Evolutionary conservation across 1,284 basidiomycete species (phyloP), one percentile per base, ranked within the genome.

Genomic region (Rhodotorula sp.): DNA sequence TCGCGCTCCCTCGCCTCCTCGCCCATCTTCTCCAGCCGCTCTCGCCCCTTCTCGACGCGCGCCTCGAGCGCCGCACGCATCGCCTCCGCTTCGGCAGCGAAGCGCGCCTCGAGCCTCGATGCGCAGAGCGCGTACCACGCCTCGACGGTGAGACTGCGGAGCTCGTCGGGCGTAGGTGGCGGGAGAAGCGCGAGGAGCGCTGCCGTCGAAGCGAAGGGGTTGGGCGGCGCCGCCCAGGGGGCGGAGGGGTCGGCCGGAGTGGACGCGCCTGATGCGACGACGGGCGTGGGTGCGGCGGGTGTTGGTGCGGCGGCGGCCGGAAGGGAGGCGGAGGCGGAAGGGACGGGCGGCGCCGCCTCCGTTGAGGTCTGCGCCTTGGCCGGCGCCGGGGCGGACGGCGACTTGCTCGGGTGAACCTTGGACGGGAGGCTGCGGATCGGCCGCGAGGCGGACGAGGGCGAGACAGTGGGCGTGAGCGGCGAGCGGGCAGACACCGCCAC

Each of bases 381-480:
- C 27, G 64, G 55, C 19, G 39, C 53, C 32, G 70, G 59, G n/a
- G n/a, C n/a, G n/a, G 66, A 63, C 25, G 66, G 70, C 32, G 70
- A 72, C 39, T 68, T 67, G 32, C 46, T 44, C 29, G 68, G 37
- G 54, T 70, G 64, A 15, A 62, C 69, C 44, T 72, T 72, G 22
- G 41, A 17, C 19, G 70, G 70, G 2, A 72, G 63, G 22, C 66
- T 37, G 12, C 70, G 66, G 36, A 72, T 72, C 7, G 60, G 63
- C 0, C 66, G 62, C 17, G 53, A 32, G 21, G n/a, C 27, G 21
- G 39, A 27, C 39, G n/a, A n/a, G 22, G 63, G 36, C 1, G 55
- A 51, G 17, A 55, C 61, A n/a, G 62, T 55, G 6, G 62, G 55
- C 27, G 58, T 29, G 21, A 41, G 46, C 29, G 68, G 51, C 25